Evolutionary conservation across 179 eudicot genomes (phyloP), one percentile per base, ranked within the genome.

Genomic region (Vitellaria paradoxa): DNA sequence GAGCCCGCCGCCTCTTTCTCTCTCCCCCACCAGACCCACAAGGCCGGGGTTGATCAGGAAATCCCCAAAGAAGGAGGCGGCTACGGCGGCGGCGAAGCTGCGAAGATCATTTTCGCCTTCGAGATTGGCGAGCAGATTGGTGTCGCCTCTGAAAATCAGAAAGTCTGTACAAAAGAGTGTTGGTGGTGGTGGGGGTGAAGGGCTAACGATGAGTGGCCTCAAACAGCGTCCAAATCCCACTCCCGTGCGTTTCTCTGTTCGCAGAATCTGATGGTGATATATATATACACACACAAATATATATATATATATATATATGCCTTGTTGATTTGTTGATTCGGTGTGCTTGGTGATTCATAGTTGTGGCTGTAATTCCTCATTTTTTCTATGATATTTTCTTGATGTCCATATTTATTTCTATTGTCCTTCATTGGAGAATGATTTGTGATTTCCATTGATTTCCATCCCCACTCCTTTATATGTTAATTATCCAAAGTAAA

Each of bases 81-180:
- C 83, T 2, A 85, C 81, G 68, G 66, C 67, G n/a, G 65, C 89
- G 1, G 72, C 86, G 1, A 93, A 81, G 62, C 20, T 88, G 75
- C 72, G 94, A 18, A 83, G 98, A 79, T 93, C 98, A 6, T 83
- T 93, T 18, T 93, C 96, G 2, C 94, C 96, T 52, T 90, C 96
- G 14, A 86, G 94, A 79, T 65, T 93, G 77, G 96, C 81, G 4
- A 89, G 49, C 76, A 82, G 86, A 50, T 74, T 93, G n/a, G 88
- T 82, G 21, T 91, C 98, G 17, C 98, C 98, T 37, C 78, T 91
- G 84, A 91, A 86, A 68, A 85, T 88, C 17, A 90, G 93, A 62
- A 87, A 83, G 59, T 80, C 76, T 77, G 80, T 89, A 20, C 74
- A 77, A 77, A 82, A 76, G 76, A 82, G 46, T 2, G 37, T 30